Base-by-base conservation (phyloP, 2,329 filamentous ascomycete genomes). In the Aschersonia sp. region DNA sequence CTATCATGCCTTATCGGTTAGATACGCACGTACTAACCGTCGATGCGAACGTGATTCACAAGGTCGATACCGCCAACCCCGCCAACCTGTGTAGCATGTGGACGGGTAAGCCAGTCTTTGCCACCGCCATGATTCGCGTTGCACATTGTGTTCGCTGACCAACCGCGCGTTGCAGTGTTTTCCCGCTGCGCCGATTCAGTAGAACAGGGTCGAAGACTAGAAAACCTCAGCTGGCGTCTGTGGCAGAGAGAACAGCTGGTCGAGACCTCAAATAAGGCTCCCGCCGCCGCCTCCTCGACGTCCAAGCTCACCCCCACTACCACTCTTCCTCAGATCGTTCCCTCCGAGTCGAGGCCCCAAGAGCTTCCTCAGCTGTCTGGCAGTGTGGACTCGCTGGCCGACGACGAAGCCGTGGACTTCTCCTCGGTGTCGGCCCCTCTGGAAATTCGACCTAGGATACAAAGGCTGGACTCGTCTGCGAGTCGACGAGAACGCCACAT, bases 41-140 rank as follows among this genome's bases (percentile, higher is more conserved):
- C 64, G 88, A 96, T 70, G 82, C 87, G 54, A 86, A 83, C 62
- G 84, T 90, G 57, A 89, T 98, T 64, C 86, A 92, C 72, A 87
- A 94, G 64, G 87, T 97, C 60, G 89, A 97, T 68, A 95, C 90
- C 1, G 78, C 83, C 56, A 94, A 94, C 64, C 83, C 87, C 31
- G 87, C 94, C 68, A 94, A 89, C 62, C 79, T 97, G 46, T 94
- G 92, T 69, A 89, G 86, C 71, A 94, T 97, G 79, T 95, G 89
- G 88, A 90, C 87, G 64, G 87, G 88, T 94, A 69, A 77, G 85
- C 22, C 22, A 22, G 22, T 22, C n/a, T 42, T 42, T 42, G 40
- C 9, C 8, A 39, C 8, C 8, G 8, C 4, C 8, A 8, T 4
- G 12, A 39, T 39, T 39, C 12, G 7, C 40, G 9, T 10, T 42